These are phyloP conservation scores for Hypoxylon fragiforme DNA, from an alignment of 495 filamentous ascomycete species.

Conservation along the genomic window DNA sequence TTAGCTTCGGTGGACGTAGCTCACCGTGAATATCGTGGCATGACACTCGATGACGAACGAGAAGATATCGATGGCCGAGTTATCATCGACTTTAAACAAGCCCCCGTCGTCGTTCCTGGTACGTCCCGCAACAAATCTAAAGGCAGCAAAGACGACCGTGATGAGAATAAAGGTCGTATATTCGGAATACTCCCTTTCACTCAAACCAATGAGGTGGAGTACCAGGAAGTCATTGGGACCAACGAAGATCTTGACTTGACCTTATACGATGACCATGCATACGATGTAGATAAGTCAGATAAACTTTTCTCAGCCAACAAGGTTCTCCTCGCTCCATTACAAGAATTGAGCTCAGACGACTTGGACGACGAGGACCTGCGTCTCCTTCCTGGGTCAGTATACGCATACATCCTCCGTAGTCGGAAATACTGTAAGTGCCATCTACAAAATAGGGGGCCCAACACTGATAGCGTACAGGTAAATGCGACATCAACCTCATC, in stretches of 20 bases:
- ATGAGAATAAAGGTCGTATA: not conserved
- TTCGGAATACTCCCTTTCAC: constrained; percentile 9
- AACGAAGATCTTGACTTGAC: constrained; percentile 6
- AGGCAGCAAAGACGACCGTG: not conserved
- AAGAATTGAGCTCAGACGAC: constrained; percentile 4
- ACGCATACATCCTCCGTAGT: constrained; percentile 12
- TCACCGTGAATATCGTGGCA: constrained; percentile 11
- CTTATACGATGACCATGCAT: constrained; percentile 10
- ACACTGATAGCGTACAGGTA: constrained; percentile 41
- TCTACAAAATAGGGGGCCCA: not conserved
- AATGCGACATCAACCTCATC: constrained; percentile 69
- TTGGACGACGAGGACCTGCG: constrained; percentile 7
- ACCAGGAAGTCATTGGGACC: not conserved
- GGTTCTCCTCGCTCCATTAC: constrained; percentile 3
- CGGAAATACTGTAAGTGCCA: constrained; percentile 12
- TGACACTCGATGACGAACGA: constrained; percentile 2
- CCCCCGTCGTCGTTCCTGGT: not conserved
- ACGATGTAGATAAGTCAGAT: constrained; percentile 8
- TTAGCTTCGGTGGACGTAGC: constrained; percentile 6
- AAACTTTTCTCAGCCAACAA: constrained; percentile 7
- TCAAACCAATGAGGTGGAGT: not conserved
- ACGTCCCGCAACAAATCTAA: not conserved
- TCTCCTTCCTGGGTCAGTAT: constrained; percentile 8
- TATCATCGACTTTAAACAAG: constrained; percentile 13
- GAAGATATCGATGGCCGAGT: constrained; percentile 9